These are phyloP conservation scores for Cunninghamia lanceolata DNA, from an alignment of 75 land plant species.

Conservation along the genomic window DNA sequence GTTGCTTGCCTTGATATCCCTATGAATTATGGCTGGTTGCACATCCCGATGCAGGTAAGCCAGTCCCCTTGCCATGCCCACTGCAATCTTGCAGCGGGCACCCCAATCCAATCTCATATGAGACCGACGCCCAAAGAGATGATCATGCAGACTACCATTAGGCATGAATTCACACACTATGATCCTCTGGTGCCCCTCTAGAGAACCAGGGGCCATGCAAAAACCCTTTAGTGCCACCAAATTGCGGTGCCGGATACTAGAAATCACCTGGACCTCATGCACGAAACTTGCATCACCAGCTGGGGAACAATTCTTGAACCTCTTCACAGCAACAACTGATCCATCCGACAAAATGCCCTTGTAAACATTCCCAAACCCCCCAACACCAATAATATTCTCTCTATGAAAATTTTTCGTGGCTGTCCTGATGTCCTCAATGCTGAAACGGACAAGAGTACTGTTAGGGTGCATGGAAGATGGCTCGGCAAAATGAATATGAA, in stretches of 20 bases:
- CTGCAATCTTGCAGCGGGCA: constrained; percentile 62
- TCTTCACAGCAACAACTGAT: constrained; percentile 68
- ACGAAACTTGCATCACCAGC: constrained; percentile 72
- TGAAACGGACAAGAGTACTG: constrained; percentile 24
- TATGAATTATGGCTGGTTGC: constrained; percentile 76
- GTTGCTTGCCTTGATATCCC: constrained; percentile 92
- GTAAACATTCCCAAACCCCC: constrained; percentile 65
- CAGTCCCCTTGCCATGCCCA: constrained; percentile 76
- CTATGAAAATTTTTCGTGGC: constrained; percentile 58
- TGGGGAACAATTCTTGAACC: constrained; percentile 85
- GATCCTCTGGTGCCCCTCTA: constrained; percentile 83
- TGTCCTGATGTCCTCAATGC: constrained; percentile 22
- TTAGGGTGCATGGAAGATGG: constrained; percentile 13
- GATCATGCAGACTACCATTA: constrained; percentile 84
- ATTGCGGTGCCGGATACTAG: constrained; percentile 78
- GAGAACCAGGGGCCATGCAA: constrained; percentile 58
- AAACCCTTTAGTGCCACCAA: constrained; percentile 72
- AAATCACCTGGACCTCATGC: constrained; percentile 85
- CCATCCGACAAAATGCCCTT: constrained; percentile 45
- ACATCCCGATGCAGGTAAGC: constrained; percentile 78
- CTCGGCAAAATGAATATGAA: constrained; percentile 12
- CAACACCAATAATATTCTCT: constrained; percentile 45
- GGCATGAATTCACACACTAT: constrained; percentile 75
- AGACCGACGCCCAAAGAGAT: constrained; percentile 47
- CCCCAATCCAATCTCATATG: constrained; percentile 70